Evolutionary conservation across 2,329 filamentous ascomycete genomes (phyloP).

Genomic region (Lecanoromycetidae sp.): DNA sequence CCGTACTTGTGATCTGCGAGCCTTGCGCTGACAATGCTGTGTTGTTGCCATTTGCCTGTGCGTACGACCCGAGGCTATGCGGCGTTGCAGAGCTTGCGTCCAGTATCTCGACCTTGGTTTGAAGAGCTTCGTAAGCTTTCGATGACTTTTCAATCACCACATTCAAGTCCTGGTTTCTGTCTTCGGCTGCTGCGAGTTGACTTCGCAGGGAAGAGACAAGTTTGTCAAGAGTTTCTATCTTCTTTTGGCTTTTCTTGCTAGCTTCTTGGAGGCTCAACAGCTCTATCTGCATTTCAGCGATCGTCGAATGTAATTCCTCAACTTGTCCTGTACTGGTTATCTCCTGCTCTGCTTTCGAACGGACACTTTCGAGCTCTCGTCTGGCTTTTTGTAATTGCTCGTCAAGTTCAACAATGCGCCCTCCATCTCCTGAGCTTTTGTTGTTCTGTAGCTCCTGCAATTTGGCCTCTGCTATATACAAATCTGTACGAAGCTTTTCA

Average conservation of each 20-base stretch:
- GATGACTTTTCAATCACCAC: constrained; percentile 5
- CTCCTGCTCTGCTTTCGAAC: constrained; percentile 19
- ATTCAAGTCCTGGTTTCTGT: constrained; percentile 7
- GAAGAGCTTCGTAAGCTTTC: constrained; percentile 2
- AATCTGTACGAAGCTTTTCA: constrained; percentile 9
- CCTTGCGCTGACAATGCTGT: not conserved
- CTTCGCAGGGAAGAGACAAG: constrained; percentile 27
- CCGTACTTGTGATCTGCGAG: not conserved
- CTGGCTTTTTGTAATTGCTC: constrained; percentile 22
- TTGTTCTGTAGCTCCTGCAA: constrained; percentile 1
- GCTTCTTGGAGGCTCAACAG: not conserved
- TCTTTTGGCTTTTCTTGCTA: constrained; percentile 10
- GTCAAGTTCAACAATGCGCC: constrained; percentile 24
- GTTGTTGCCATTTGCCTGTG: not conserved
- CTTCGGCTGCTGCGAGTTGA: constrained; percentile 18
- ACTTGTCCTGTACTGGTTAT: constrained; percentile 15
- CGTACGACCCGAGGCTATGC: constrained; percentile 18
- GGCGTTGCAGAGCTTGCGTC: constrained; percentile 19
- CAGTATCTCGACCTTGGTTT: constrained; percentile 17
- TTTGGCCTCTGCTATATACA: constrained; percentile 6
- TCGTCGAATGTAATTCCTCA: constrained; percentile 31
- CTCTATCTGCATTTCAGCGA: constrained; percentile 21
- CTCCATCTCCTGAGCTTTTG: not conserved
- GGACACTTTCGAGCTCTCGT: constrained; percentile 18
- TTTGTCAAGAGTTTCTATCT: constrained; percentile 20